Base-by-base conservation (phyloP, 257 asterid species). In the Striga asiatica region DNA sequence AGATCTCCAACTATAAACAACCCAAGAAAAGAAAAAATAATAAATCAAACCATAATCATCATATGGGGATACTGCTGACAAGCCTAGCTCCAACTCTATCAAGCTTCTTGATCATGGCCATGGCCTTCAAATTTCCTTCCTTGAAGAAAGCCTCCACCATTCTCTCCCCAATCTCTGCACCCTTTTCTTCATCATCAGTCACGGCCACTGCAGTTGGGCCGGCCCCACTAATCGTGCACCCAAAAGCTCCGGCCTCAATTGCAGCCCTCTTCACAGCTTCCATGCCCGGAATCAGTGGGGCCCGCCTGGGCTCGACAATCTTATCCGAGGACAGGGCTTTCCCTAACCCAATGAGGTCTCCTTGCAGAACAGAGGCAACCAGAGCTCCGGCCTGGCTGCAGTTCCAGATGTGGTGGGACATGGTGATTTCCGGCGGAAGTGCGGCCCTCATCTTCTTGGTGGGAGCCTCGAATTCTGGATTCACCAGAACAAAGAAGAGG, bases 381-480 rank as follows among this genome's bases (percentile, higher is more conserved):
- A 89, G 46, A 4, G 94, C 94, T 49, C 89, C 94, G 0, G 93
- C 95, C 64, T 89, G 95, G 63, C 97, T 85, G 47, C 67, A 53
- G 50, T 89, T 89, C 94, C 95, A 85, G 4, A 89, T 56, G 21
- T 89, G 95, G 49, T 81, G 81, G 1, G 89, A 67, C 94, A 89
- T 85, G 0, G 85, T 69, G 53, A 89, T 68, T 64, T 85, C 88
- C 12, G 18, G 27, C 1, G 88, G 94, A 65, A 89, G 47, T 1
- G 89, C 95, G 8, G 77, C 93, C 70, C 95, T 76, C 95, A 89
- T 89, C 60, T 89, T 83, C 81, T 85, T 85, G 0, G 97, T 89
- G 2, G 95, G 94, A 39, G 97, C 89, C 62, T 83, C 89, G 22
- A 85, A 89, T 41, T 89, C 95, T 0, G 94, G 97, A 57, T 68